These are phyloP conservation scores for Cryptococcus sp. DNA, from an alignment of 1,284 basidiomycete genomes.

Conservation along the genomic window DNA sequence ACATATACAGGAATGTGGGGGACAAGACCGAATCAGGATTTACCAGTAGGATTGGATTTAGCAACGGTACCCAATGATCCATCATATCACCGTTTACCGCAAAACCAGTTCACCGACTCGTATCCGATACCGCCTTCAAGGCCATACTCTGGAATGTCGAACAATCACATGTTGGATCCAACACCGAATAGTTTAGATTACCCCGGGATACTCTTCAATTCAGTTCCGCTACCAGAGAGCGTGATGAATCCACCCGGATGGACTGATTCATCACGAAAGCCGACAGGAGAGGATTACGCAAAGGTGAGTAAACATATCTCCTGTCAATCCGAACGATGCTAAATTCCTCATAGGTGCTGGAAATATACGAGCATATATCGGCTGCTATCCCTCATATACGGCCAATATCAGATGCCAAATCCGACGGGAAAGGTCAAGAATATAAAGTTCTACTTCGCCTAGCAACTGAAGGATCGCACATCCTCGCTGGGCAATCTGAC, in stretches of 20 bases:
- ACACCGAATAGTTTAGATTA: constrained; percentile 11
- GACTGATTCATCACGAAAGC: not conserved
- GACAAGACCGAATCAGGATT: too few relatives aligned
- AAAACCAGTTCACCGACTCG: not conserved
- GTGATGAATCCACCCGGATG: constrained; percentile 1
- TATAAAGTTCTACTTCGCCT: constrained; percentile 28
- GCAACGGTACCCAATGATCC: too few relatives aligned
- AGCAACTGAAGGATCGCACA: constrained; percentile 17
- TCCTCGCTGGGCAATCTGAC: constrained; percentile 19
- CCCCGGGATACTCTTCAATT: constrained; percentile 13
- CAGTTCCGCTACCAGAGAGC: constrained; percentile 9
- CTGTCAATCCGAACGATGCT: not conserved
- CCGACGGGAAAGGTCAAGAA: constrained; percentile 8
- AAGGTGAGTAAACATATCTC: constrained; percentile 16
- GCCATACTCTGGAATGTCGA: not conserved
- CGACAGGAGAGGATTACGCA: constrained; percentile 22
- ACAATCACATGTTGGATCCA: constrained; percentile 7
- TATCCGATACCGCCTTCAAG: not conserved
- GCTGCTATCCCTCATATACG: constrained; percentile 25
- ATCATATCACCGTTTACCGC: too few relatives aligned
- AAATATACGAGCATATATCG: constrained; percentile 21
- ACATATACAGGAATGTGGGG: not conserved
- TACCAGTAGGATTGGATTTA: too few relatives aligned
- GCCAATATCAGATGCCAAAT: constrained; percentile 3
- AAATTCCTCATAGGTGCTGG: constrained; percentile 20